Percentiles rank a stretch among this genome's conserved stretches.
Evolutionary conservation across 2,329 filamentous ascomycete species (phyloP).

Genomic region (Aspergillus caelatus): DNA sequence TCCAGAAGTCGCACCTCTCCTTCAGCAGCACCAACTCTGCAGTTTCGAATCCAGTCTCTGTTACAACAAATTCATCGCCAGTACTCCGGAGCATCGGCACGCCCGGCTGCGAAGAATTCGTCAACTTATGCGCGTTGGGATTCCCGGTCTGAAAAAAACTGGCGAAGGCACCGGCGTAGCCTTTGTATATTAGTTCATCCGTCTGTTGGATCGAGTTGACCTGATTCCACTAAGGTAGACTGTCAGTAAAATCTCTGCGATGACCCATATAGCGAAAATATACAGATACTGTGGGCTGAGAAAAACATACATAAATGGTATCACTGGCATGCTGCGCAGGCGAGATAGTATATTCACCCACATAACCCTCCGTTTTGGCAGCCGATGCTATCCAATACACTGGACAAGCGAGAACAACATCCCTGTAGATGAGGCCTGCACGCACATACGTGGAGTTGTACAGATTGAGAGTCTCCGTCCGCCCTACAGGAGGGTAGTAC

Average conservation of each 20-base stretch:
- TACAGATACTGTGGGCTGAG: neutral
- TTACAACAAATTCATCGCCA: constrained; percentile 56
- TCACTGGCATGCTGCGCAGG: constrained; percentile 64
- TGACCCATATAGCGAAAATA: neutral
- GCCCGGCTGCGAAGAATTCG: constrained; percentile 40
- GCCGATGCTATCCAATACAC: constrained; percentile 58
- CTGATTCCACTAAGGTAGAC: constrained; percentile 55
- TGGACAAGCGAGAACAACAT: constrained; percentile 63
- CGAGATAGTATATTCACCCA: constrained; percentile 62
- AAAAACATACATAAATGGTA: constrained; percentile 53
- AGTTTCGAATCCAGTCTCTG: constrained; percentile 48
- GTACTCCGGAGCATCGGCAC: constrained; percentile 49
- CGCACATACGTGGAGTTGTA: constrained; percentile 57
- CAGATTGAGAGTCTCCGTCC: constrained; percentile 48
- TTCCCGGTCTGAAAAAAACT: constrained; percentile 63
- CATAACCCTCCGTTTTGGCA: constrained; percentile 51
- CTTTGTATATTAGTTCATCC: constrained; percentile 58
- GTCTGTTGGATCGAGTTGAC: constrained; percentile 56
- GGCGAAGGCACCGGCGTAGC: constrained; percentile 61
- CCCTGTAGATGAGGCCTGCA: constrained; percentile 61
- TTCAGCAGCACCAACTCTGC: constrained; percentile 44
- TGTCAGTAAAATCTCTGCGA: neutral
- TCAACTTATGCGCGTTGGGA: constrained; percentile 61
- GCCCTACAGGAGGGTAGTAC: constrained; percentile 53
- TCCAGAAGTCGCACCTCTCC: constrained; percentile 59